Evolutionary conservation across 1,139 yeast species (phyloP), one percentile per base, ranked within the genome.

Genomic region (Yamadazyma mexicana): DNA sequence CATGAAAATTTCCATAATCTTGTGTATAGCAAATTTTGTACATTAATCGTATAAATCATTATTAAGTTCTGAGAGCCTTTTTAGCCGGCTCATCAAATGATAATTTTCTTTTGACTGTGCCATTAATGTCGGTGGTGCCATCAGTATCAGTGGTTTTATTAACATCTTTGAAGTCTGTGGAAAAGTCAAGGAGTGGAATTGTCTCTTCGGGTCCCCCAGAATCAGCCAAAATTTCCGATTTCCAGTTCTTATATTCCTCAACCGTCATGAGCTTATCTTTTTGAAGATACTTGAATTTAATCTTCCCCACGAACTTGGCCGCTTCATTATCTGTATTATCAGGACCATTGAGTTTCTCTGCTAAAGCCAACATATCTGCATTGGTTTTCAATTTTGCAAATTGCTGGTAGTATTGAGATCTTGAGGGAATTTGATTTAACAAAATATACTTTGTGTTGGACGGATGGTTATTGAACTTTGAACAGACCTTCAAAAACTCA

Each of bases 401-500:
- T 37, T 63, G 51, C 50, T 78, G 82, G 56, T 84, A 85, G 37
- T 79, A 68, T 14, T 72, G 68, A 4, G 81, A 77, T 56, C 82
- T 85, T 0, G 96, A 95, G 0, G 96, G 96, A 3, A 88, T 69
- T 64, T 87, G 81, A 53, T 89, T 79, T 34, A 81, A 69, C 35
- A 91, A 55, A 64, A 94, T 79, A 59, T 83, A 92, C 63, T 92
- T 92, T 4, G 95, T 77, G 55, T 87, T 88, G 15, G 87, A 72
- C 17, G 75, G 62, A 49, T 75, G 77, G 57, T 87, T 87, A 40
- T 81, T 82, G 55, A 72, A 77, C 42, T 69, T 54, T 22, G 62
- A 54, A 10, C 91, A 83, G 17, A 77, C 56, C n/a, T 65, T 59
- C 26, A 81, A 56, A 48, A 77, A 86, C 48, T 87, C 85, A 17